Conservation (phyloP, 495 filamentous ascomycete genomes). For the Aspergillus baeticus region DNA sequence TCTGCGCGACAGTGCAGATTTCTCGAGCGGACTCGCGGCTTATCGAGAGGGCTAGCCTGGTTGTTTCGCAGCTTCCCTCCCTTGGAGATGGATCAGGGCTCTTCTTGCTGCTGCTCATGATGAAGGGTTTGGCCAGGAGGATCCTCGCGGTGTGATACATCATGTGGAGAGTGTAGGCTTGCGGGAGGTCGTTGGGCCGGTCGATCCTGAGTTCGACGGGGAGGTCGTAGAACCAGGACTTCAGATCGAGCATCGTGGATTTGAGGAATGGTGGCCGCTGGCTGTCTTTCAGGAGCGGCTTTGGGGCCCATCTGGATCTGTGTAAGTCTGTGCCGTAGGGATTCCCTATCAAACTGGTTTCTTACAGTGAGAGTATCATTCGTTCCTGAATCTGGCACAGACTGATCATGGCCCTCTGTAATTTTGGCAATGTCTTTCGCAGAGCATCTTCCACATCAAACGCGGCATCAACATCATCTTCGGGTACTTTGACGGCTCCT, state of each 20-base stretch:
- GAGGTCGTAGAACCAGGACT: neutral
- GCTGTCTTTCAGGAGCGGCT: neutral
- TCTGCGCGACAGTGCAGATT: conserved; percentile 10
- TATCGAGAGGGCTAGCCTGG: neutral
- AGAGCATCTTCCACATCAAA: neutral
- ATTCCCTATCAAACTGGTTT: too few species aligned
- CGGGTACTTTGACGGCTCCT: conserved; percentile 1
- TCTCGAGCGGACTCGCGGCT: neutral
- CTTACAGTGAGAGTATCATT: conserved; percentile 7
- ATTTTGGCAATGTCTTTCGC: neutral
- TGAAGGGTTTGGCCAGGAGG: conserved; percentile 1
- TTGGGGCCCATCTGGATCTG: neutral
- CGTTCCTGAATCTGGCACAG: conserved; percentile 1
- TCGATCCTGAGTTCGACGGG: conserved; percentile 2
- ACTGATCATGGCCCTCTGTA: neutral
- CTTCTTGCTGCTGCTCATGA: neutral
- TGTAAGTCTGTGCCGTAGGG: neutral
- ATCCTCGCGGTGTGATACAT: conserved; percentile 9
- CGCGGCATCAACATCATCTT: neutral
- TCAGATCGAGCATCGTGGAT: neutral
- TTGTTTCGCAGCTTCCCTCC: neutral
- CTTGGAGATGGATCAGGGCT: neutral
- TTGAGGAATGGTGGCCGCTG: neutral
- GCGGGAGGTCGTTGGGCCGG: neutral
- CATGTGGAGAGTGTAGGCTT: conserved; percentile 11